phyloP scores from a whole-genome alignment of 805 yeast species.

The Cyberlindnera mrakii region DNA sequence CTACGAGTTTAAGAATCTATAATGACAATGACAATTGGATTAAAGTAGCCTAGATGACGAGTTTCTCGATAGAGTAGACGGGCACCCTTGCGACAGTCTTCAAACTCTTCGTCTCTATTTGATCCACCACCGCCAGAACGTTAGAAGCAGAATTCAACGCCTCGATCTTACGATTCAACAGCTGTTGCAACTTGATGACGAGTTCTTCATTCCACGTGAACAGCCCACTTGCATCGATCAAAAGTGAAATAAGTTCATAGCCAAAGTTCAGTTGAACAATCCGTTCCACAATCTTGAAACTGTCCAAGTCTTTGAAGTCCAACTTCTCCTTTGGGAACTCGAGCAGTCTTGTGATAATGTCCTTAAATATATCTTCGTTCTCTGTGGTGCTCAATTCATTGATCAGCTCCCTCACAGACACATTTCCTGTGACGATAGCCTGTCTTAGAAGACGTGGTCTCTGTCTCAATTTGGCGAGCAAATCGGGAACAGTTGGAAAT shows the following conservation, averaged over 20 bases:
- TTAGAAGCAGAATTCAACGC: constrained; percentile 35
- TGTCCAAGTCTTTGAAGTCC: constrained; percentile 18
- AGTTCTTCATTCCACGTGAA: constrained; percentile 55
- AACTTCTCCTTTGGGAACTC: constrained; percentile 45
- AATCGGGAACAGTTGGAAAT: constrained; percentile 61
- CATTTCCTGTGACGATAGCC: constrained; percentile 71
- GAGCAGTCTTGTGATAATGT: constrained; percentile 57
- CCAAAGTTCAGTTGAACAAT: constrained; percentile 44
- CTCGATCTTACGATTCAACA: constrained; percentile 43
- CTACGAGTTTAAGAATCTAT: constrained; percentile 13
- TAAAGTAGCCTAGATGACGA: constrained; percentile 16
- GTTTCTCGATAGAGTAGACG: constrained; percentile 47
- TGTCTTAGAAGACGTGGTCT: constrained; percentile 69
- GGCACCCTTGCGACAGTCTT: constrained; percentile 40
- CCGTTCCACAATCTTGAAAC: constrained; percentile 38
- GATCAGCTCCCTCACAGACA: constrained; percentile 59
- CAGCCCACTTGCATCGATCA: constrained; percentile 70
- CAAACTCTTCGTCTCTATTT: constrained; percentile 23
- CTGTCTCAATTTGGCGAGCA: constrained; percentile 46
- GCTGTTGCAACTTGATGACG: constrained; percentile 36
- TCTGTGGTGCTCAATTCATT: constrained; percentile 49
- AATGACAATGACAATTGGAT: not conserved
- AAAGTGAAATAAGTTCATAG: constrained; percentile 54
- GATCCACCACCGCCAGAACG: constrained; percentile 21
- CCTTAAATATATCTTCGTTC: constrained; percentile 61